These are phyloP conservation scores for Leishmania arabica DNA, from an alignment of 208 protist species.

Conservation along the genomic window DNA sequence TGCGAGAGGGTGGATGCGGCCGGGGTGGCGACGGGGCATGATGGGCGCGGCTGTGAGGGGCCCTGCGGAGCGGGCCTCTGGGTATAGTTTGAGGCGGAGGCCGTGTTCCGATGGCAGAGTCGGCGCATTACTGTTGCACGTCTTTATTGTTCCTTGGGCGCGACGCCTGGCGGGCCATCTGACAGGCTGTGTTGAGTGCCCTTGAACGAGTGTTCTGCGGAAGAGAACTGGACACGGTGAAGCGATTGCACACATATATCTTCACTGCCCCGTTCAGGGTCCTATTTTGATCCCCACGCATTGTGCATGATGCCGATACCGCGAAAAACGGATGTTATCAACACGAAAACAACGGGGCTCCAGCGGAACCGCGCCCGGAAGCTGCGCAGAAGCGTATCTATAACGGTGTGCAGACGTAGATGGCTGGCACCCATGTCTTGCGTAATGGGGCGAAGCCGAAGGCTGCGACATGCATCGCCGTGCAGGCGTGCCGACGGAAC, in stretches of 20 bases:
- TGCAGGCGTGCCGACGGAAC: not conserved
- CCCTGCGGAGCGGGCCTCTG: not conserved
- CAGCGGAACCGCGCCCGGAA: too few relatives aligned
- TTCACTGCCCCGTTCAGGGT: not conserved
- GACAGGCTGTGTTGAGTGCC: not conserved
- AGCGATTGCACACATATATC: not conserved
- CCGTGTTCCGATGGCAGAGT: not conserved
- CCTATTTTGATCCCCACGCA: not conserved
- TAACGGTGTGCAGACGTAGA: not conserved
- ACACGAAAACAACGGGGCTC: not conserved
- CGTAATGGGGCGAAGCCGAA: not conserved
- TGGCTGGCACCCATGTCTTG: not conserved
- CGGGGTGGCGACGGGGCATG: not conserved
- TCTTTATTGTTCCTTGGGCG: not conserved
- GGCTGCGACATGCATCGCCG: not conserved
- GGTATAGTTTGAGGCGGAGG: not conserved
- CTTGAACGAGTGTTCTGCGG: not conserved
- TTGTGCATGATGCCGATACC: not conserved
- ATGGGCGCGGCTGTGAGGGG: not conserved
- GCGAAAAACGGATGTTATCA: not conserved
- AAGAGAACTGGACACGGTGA: not conserved
- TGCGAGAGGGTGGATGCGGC: not conserved
- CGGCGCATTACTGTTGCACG: not conserved
- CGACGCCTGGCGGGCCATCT: not conserved
- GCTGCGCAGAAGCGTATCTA: not conserved